Percentiles rank a stretch among this genome's conserved stretches.
phyloP scores from a whole-genome alignment of 768 basidiomycete genomes.

The Lactifluus pinguis region DNA sequence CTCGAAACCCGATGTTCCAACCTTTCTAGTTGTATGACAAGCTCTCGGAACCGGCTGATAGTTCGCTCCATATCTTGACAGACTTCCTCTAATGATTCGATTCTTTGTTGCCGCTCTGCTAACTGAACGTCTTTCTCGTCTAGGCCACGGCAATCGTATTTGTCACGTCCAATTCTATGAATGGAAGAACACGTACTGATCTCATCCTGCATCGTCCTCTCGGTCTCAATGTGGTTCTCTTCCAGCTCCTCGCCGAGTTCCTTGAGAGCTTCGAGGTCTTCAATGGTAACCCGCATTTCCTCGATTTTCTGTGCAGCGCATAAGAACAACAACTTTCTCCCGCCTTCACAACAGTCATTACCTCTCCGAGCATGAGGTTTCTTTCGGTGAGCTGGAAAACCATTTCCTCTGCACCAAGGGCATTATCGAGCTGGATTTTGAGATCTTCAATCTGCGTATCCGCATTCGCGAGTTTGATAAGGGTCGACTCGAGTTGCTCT shows the following conservation, averaged over 20 bases:
- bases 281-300: conserved; percentile 92
- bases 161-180: background rate
- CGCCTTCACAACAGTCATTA: conserved; percentile 25
- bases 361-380: conserved; percentile 87
- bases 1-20: conserved; percentile 27
- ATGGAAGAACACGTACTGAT: conserved; percentile 46
- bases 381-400: conserved; percentile 91
- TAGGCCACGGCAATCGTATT: conserved; percentile 21
- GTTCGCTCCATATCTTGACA: conserved; percentile 83
- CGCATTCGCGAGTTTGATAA: conserved; percentile 78
- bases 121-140: conserved; percentile 64
- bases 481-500: conserved; percentile 74
- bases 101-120: conserved; percentile 55
- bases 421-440: conserved; percentile 90
- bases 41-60: conserved; percentile 86
- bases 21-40: conserved; percentile 79
- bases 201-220: conserved; percentile 84
- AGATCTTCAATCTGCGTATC: conserved; percentile 90
- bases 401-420: conserved; percentile 92
- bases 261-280: conserved; percentile 91
- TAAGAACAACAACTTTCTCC: background rate
- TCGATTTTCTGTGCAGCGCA: conserved; percentile 71
- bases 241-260: conserved; percentile 97
- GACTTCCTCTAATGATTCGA: conserved; percentile 63
- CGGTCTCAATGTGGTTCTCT: conserved; percentile 91